Percentiles rank a stretch among this genome's conserved stretches.
These are phyloP conservation scores for Fusarium acutatum DNA, from an alignment of 2,329 filamentous ascomycete genomes.

Conservation along the genomic window DNA sequence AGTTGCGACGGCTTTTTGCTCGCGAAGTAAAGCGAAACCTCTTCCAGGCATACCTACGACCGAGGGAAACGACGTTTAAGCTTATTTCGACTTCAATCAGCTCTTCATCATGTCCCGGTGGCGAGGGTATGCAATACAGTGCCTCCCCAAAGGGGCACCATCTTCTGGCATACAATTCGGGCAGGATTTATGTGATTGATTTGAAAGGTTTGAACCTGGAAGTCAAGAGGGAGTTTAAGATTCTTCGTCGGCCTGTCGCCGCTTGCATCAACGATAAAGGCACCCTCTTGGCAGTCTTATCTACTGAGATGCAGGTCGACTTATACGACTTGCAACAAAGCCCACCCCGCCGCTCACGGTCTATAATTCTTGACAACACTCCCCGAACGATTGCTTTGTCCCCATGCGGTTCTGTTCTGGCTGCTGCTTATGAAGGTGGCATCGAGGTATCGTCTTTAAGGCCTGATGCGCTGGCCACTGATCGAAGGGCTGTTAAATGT, in stretches of 20 bases:
- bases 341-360: constrained; percentile 75
- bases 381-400: constrained; percentile 83
- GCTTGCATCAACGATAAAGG: constrained; percentile 84
- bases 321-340: constrained; percentile 76
- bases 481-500: constrained; percentile 80
- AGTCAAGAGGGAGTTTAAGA: constrained; percentile 81
- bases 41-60: constrained; percentile 78
- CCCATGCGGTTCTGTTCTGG: constrained; percentile 81
- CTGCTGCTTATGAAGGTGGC: constrained; percentile 86
- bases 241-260: constrained; percentile 76
- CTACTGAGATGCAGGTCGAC: constrained; percentile 84
- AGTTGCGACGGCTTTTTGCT: constrained; percentile 72
- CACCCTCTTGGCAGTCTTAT: constrained; percentile 78
- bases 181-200: constrained; percentile 82
- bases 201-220: constrained; percentile 65
- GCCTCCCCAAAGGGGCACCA: constrained; percentile 79
- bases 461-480: constrained; percentile 68
- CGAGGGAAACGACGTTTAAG: constrained; percentile 75
- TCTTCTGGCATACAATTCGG: constrained; percentile 84
- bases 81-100: constrained; percentile 85
- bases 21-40: constrained; percentile 78
- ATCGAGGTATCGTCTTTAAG: constrained; percentile 85
- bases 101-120: constrained; percentile 82
- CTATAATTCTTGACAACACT: constrained; percentile 79
- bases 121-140: constrained; percentile 86